Conservation (phyloP, 108 stramenopile genomes). For the Conticribra weissflogii region DNA sequence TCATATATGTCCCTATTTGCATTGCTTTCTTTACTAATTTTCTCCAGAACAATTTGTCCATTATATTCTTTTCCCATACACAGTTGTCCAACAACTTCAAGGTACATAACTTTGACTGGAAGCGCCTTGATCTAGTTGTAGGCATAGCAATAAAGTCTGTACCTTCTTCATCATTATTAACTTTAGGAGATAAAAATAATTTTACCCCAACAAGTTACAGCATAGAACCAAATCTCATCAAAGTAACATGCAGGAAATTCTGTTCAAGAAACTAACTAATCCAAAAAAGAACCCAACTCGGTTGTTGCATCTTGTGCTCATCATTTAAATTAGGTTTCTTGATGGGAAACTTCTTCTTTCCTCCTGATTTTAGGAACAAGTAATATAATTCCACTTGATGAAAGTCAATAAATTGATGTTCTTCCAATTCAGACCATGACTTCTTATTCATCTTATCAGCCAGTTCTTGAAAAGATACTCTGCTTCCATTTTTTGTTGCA, state of each 20-base stretch:
- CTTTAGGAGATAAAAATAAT: conserved; percentile 1
- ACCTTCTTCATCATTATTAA: conserved; percentile 2
- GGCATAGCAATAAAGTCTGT: background rate
- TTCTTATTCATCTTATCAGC: conserved; percentile 4
- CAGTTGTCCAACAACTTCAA: conserved; percentile 9
- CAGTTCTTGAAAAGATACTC: conserved; percentile 2
- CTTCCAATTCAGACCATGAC: background rate
- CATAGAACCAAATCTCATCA: conserved; percentile 46
- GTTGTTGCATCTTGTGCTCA: conserved; percentile 2
- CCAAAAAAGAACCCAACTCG: background rate
- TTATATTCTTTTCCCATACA: background rate
- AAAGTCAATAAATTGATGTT: background rate
- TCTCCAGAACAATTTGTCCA: conserved; percentile 16
- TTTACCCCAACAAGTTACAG: background rate
- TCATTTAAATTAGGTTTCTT: conserved; percentile 10
- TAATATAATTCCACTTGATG: background rate
- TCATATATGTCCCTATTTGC: no score
- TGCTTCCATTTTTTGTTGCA: background rate
- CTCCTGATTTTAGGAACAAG: background rate
- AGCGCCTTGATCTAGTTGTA: conserved; percentile 1
- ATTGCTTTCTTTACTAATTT: background rate
- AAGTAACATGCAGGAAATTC: conserved; percentile 12
- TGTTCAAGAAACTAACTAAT: background rate
- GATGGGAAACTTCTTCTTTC: conserved; percentile 7
- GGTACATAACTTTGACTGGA: conserved; percentile 10